phyloP scores from a whole-genome alignment of 306 rosid genomes.

The Cicer chorassanicum region DNA sequence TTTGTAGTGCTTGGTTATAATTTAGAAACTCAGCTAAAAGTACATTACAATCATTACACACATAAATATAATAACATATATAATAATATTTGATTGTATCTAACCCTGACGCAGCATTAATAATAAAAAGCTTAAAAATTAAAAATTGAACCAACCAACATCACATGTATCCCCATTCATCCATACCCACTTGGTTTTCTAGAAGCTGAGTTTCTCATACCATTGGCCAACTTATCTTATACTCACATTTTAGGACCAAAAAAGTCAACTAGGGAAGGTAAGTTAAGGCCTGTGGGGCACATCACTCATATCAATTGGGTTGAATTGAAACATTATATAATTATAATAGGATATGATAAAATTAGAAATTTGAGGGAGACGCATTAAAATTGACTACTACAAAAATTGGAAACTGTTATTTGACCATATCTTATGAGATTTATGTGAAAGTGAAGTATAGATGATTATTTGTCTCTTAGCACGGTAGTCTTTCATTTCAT shows the following conservation, averaged over 20 bases:
- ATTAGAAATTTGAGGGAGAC: background rate
- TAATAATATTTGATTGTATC: background rate
- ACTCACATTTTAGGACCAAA: background rate
- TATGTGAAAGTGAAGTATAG: constrained; percentile 31
- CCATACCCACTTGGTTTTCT: constrained; percentile 17
- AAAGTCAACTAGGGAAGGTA: constrained; percentile 21
- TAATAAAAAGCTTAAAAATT: background rate
- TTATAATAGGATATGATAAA: constrained; percentile 32
- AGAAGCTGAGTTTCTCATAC: constrained; percentile 17
- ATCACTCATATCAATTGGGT: constrained; percentile 13
- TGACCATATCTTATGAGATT: constrained; percentile 33
- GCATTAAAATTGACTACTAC: constrained; percentile 34
- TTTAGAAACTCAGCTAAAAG: background rate
- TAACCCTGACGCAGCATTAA: background rate
- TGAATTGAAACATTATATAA: constrained; percentile 13
- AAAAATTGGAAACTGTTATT: background rate
- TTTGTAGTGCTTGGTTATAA: constrained; percentile 22
- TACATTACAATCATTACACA: background rate
- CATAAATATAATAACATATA: background rate
- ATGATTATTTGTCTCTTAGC: constrained; percentile 27
- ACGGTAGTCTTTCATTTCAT: background rate
- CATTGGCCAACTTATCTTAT: constrained; percentile 8
- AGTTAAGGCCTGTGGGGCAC: constrained; percentile 5
- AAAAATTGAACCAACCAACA: constrained; percentile 33
- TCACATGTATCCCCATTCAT: background rate